A percentile compares a stretch with the other conserved stretches of the same genome.
Conservation (phyloP, 352 stramenopile species). For the Pythium rishiriense region DNA sequence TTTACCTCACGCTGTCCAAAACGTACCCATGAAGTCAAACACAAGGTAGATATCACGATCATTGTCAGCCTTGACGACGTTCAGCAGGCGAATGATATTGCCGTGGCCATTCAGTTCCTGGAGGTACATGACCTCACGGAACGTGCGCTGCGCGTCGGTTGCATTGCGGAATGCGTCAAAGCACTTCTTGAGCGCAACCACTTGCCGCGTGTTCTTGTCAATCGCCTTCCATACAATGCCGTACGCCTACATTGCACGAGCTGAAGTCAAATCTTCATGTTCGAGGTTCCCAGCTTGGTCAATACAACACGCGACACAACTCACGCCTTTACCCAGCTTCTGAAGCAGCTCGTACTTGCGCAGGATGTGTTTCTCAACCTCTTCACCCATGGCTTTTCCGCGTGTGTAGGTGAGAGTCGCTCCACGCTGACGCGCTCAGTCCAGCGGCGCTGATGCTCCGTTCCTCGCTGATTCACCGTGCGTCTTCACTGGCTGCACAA, state of each 20-base stretch:
- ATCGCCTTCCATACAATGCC: constrained; percentile 97
- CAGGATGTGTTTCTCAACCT: constrained; percentile 93
- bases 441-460: neutral
- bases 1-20: neutral
- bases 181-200: constrained; percentile 96
- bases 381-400: constrained; percentile 81
- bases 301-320: constrained; percentile 10
- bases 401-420: neutral
- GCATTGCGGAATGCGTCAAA: constrained; percentile 96
- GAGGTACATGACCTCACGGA: constrained; percentile 96
- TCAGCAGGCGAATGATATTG: constrained; percentile 94
- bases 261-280: neutral
- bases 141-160: constrained; percentile 94
- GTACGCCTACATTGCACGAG: constrained; percentile 69
- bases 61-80: constrained; percentile 95
- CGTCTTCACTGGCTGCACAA: neutral
- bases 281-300: neutral
- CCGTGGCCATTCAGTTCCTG: constrained; percentile 90
- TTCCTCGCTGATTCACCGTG: neutral
- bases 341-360: constrained; percentile 93
- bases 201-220: constrained; percentile 88
- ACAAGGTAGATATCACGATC: constrained; percentile 96
- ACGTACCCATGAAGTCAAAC: constrained; percentile 95
- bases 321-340: constrained; percentile 92
- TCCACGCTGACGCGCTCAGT: neutral